Base-by-base conservation (phyloP, 345 rosid species). In the Microthlaspi erraticum region DNA sequence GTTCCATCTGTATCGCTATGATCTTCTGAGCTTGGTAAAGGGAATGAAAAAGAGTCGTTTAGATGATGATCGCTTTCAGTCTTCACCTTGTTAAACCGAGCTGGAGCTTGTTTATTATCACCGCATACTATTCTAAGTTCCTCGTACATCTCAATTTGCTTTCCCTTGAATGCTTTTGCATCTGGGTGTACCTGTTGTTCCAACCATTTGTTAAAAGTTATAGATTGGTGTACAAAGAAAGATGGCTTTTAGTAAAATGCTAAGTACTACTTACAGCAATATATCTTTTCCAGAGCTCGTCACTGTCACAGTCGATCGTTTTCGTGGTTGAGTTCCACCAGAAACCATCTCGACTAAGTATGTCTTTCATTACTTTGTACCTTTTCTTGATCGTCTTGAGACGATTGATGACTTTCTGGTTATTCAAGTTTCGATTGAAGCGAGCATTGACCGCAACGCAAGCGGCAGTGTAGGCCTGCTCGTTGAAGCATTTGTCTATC, bases 321-420 rank as follows among this genome's bases (percentile, higher is more conserved):
- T 82, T 88, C 0, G 88, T 78, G 72, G 10, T 81, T 17, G 94
- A 81, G 69, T 90, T 90, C 92, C 92, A 90, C 76, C 83, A 62
- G 82, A 90, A 90, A 26, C 90, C 97, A 48, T 90, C 92, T 72
- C 77, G 90, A 50, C 83, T 83, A 68, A 90, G 89, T 82, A 86
- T 74, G 63, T 88, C 97, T 79, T 68, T 82, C 85, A 88, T 86
- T 13, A 86, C 84, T 78, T 79, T 88, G 63, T 88, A 90, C 76
- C 97, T 80, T 82, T 90, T 90, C 85, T 90, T 90, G 74, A 90
- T 90, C 5, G 97, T 90, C 83, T 90, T 90, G 13, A 90, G 86
- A 53, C 97, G 94, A 68, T 90, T 90, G 63, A 90, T 79, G 38
- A 79, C 93, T 74, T 90, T 90, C 61, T 90, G 97, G 81, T 79